Conservation (phyloP, 352 stramenopile species). For the Pythium diclinum region DNA sequence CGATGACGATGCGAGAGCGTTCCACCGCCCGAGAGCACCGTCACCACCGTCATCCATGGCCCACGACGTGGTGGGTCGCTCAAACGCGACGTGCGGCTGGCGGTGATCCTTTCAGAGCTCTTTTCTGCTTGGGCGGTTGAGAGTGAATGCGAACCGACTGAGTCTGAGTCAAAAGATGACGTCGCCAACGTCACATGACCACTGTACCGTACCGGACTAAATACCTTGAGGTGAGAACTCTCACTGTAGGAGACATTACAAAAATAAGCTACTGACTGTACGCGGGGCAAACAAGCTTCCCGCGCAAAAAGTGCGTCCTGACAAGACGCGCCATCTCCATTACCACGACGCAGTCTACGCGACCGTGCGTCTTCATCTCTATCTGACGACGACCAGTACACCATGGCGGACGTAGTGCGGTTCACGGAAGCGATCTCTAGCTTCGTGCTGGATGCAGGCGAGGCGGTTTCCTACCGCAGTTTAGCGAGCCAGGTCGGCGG, state of each 20-base stretch:
- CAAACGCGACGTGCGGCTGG: too few relatives aligned
- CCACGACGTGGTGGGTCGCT: not conserved
- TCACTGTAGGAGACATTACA: slow-evolving; percentile 11
- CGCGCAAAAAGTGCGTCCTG: slow-evolving; percentile 24
- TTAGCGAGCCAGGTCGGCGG: slow-evolving; percentile 28
- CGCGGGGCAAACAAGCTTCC: slow-evolving; percentile 9
- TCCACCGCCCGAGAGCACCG: too few relatives aligned
- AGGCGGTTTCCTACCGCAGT: slow-evolving; percentile 55
- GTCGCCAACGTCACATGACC: slow-evolving; percentile 6
- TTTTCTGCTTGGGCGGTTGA: slow-evolving; percentile 7
- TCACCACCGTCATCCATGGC: not conserved
- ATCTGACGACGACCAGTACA: not conserved
- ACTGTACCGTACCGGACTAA: slow-evolving; percentile 2
- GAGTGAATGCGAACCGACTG: slow-evolving; percentile 12
- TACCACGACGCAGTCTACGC: too few relatives aligned
- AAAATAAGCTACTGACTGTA: slow-evolving; percentile 10
- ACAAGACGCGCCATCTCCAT: slow-evolving; percentile 5
- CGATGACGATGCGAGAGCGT: too few relatives aligned
- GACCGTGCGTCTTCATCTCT: too few relatives aligned
- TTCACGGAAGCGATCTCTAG: slow-evolving; percentile 56
- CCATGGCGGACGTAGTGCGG: slow-evolving; percentile 27
- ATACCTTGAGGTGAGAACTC: not conserved
- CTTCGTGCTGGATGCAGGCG: slow-evolving; percentile 50
- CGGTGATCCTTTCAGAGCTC: not conserved
- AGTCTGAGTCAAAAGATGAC: slow-evolving; percentile 11